phyloP scores from a whole-genome alignment of 2,329 filamentous ascomycete genomes.

The Colletotrichum spaethianum region DNA sequence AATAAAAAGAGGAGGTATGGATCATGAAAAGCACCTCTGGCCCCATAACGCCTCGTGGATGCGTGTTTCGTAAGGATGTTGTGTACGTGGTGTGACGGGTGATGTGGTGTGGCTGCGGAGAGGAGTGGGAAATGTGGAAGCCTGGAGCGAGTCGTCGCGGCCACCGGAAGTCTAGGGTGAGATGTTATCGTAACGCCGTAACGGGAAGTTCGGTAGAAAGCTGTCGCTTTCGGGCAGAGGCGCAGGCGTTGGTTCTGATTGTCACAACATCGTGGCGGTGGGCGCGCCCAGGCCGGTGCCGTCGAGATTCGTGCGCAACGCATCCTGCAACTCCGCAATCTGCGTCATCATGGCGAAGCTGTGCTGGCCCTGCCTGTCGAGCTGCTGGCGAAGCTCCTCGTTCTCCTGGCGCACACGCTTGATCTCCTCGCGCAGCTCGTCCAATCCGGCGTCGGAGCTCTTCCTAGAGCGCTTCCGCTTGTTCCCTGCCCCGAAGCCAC shows the following conservation, averaged over 20 bases:
- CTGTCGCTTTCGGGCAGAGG: conserved; percentile 15
- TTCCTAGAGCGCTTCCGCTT: conserved; percentile 63
- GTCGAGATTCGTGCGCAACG: conserved; percentile 50
- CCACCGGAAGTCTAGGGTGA: conserved; percentile 31
- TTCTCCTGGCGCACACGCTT: conserved; percentile 78
- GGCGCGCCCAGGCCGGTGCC: conserved; percentile 52
- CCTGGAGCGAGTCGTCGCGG: conserved; percentile 26
- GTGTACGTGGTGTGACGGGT: conserved; percentile 18
- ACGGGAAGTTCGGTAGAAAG: conserved; percentile 21
- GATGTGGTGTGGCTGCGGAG: conserved; percentile 2
- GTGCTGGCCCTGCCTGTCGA: conserved; percentile 64
- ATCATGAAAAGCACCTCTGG: conserved; percentile 21
- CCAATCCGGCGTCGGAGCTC: conserved; percentile 59
- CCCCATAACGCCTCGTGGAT: conserved; percentile 39
- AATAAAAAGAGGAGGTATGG: conserved; percentile 26
- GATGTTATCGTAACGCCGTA: conserved; percentile 34
- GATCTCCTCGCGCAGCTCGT: conserved; percentile 73
- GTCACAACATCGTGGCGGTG: conserved; percentile 58
- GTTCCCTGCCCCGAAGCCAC: conserved; percentile 49
- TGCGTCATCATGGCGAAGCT: conserved; percentile 64
- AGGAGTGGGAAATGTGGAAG: conserved; percentile 3
- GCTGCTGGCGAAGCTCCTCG: conserved; percentile 67
- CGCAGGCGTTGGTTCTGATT: conserved; percentile 28
- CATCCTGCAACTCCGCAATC: conserved; percentile 61
- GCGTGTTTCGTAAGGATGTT: conserved; percentile 35